A percentile compares a stretch with the other conserved stretches of the same genome.
Conservation (phyloP, 768 basidiomycete species). For the Kwoniella shandongensis region DNA sequence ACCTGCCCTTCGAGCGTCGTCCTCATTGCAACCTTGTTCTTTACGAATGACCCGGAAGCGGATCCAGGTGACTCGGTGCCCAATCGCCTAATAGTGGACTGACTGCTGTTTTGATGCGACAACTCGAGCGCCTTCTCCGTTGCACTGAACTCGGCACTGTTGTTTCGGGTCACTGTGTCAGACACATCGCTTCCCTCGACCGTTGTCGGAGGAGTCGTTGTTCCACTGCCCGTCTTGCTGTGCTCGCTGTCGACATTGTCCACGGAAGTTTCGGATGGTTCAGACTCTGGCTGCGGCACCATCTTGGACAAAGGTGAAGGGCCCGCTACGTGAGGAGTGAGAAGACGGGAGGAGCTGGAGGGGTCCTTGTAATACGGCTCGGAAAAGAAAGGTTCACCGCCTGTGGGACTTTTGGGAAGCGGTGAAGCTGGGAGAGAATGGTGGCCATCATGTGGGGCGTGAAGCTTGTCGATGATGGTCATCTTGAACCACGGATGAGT, state of each 20-base stretch:
- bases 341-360: conserved; percentile 1
- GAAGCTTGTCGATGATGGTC: conserved; percentile 27
- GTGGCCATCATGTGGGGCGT: conserved; percentile 15
- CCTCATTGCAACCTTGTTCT: conserved; percentile 20
- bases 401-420: conserved; percentile 14
- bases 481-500: conserved; percentile 78
- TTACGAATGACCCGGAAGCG: conserved; percentile 7
- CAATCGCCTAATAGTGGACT: conserved; percentile 49
- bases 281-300: conserved; percentile 19
- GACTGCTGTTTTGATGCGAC: conserved; percentile 48
- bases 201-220: conserved; percentile 48
- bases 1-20: conserved; percentile 33
- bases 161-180: conserved; percentile 17
- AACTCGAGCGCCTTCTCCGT: conserved; percentile 35
- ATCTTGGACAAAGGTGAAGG: conserved; percentile 29
- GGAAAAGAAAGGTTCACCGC: conserved; percentile 24
- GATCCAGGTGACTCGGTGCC: conserved; percentile 21
- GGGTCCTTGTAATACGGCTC: conserved; percentile 19
- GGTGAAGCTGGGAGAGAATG: conserved; percentile 32
- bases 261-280: conserved; percentile 30
- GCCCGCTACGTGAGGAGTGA: conserved; percentile 11
- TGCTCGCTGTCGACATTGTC: conserved; percentile 35
- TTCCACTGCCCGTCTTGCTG: conserved; percentile 23
- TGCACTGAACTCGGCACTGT: conserved; percentile 33
- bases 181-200: conserved; percentile 42